These are phyloP conservation scores for Euphorbia peplus DNA, from an alignment of 345 rosid genomes.

Conservation along the genomic window DNA sequence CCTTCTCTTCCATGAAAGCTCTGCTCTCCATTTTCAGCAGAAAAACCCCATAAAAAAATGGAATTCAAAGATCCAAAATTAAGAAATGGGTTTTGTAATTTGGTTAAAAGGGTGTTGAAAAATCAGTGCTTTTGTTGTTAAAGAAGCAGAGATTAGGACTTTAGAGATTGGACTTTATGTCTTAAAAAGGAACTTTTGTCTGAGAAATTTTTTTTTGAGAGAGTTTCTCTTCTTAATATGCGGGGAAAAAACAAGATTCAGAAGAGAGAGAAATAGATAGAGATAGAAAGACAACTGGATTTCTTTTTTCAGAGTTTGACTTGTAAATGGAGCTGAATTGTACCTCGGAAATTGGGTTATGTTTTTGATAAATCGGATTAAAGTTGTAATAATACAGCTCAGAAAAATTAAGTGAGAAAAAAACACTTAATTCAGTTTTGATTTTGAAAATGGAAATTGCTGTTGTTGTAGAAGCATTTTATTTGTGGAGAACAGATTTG, in stretches of 20 bases:
- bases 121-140: conserved; percentile 18
- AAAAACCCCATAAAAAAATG: background rate
- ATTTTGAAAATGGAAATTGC: too few species aligned
- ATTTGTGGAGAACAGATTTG: too few species aligned
- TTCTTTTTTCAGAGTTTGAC: conserved; percentile 11
- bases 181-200: background rate
- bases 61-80: background rate
- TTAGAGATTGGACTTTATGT: background rate
- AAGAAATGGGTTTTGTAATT: background rate
- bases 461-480: too few species aligned
- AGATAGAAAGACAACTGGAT: background rate
- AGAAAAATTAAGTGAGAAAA: too few species aligned
- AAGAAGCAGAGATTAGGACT: conserved; percentile 20
- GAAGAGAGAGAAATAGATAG: background rate
- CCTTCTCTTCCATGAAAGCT: conserved; percentile 1
- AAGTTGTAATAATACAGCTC: background rate
- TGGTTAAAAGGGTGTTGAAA: background rate
- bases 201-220: background rate
- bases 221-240: conserved; percentile 11
- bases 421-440: too few species aligned
- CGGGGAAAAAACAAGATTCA: background rate
- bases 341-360: conserved; percentile 5
- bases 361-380: background rate
- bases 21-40: conserved; percentile 8
- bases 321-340: background rate